Base-by-base conservation (phyloP, 768 basidiomycete genomes). In the Mycena rosella region DNA sequence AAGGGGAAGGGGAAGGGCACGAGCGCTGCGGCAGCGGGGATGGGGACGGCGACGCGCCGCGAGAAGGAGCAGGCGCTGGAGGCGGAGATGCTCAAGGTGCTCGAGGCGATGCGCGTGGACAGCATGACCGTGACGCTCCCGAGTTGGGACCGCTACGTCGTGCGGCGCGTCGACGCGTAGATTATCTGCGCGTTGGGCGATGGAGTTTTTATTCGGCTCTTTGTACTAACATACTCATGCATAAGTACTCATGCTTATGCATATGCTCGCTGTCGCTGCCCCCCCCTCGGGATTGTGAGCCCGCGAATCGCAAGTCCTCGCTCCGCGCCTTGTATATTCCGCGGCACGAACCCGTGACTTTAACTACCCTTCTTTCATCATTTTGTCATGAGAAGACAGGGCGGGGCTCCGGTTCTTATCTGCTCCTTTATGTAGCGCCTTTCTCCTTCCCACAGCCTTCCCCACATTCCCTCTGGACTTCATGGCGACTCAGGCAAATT, bases 401-500 rank as follows among this genome's bases (percentile, higher is more conserved):
- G 56, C 40, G 56, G 56, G 42, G 56, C 26, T 26, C 36, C 56
- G 56, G n/a, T n/a, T 45, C 53, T 55, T 61, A 61, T 67, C 54
- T 17, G 17, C 22, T 27, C 20, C 17, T 32, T 47, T n/a, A n/a
- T n/a, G n/a, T n/a, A n/a, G n/a, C n/a, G n/a, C n/a, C n/a, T n/a
- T n/a, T n/a, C n/a, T n/a, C n/a, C n/a, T 62, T 67, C 53, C 36
- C 64, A 49, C 60, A 58, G 57, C 49, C 24, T 5, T 44, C 20
- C 38, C 13, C 34, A 22, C 40, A 42, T 53, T 44, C 56, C 36
- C 48, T 51, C 67, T 49, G 20, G 18, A 53, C 48, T 63, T 51
- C 34, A 90, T 90, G 87, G 89, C 89, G 20, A 91, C 89, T 44
- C 77, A 78, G 73, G 87, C 85, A 48, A 91, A 91, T 75, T 90